Evolutionary conservation across 2,329 filamentous ascomycete genomes (phyloP), one percentile per base, ranked within the genome.

Genomic region (Neurospora sp.): DNA sequence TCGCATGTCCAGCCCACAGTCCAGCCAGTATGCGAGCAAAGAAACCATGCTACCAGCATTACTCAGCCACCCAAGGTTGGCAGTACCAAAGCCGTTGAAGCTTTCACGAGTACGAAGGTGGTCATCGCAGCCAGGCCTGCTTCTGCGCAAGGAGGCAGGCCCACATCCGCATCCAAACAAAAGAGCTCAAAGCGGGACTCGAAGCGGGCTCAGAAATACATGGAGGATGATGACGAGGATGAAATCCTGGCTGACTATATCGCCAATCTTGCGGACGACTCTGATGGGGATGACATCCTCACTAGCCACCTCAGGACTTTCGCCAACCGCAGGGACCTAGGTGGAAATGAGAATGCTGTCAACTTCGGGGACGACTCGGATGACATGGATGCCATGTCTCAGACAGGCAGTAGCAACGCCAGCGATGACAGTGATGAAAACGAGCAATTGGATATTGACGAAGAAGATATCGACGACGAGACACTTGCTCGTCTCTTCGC

Each of bases 161-260:
- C 46, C 28, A 37, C 67, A 6, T 4, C 67, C 17, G 23, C 46
- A 10, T 6, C 46, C 10, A 52, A 19, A 6, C 57, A 41, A 52
- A 70, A 68, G 52, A 68, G 39, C 5, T 67, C 69, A 33, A 66
- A 36, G 23, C 46, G 46, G 19, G 46, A 28, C 11, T 41, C 38
- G 8, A 57, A 65, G 28, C 43, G 33, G 37, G 36, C 39, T 40
- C 39, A 19, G 38, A 38, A 68, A 62, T 39, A 46, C 66, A 52
- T 17, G 15, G 38, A 72, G 28, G 71, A 72, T 40, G 73, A 75
- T 68, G 74, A 74, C 12, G 79, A 89, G 19, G 86, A 89, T 46
- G 85, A 83, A 0, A 82, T 88, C 57, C 80, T 89, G 74, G 85
- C 87, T 1, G 91, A 94, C 75, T 93, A 93, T 74, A 89, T 92